Conservation (phyloP, 2,329 filamentous ascomycete genomes). For the Sordariomycetes sp. region DNA sequence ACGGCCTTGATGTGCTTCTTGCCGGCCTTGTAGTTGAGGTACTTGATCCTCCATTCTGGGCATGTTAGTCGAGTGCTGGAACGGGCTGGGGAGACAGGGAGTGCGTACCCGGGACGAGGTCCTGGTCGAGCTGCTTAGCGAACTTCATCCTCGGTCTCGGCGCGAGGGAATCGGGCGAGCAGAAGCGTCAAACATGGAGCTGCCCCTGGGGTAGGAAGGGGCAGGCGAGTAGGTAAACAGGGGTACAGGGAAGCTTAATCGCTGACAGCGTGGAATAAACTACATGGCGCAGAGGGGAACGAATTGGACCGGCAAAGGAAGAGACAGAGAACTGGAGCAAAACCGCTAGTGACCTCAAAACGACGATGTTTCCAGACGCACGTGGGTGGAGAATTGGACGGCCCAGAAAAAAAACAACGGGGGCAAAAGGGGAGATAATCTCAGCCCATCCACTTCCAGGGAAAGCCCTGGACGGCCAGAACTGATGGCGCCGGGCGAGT, state of each 20-base stretch:
- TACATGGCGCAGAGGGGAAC: not conserved
- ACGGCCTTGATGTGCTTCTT: conserved; percentile 92
- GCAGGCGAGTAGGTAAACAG: not conserved
- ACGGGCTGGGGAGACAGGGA: not conserved
- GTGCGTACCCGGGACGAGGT: conserved; percentile 65
- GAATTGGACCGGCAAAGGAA: too few relatives aligned
- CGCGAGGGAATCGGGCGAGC: not conserved
- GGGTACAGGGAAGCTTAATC: not conserved
- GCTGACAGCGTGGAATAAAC: not conserved
- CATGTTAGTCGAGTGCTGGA: not conserved
- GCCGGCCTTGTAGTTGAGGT: conserved; percentile 88
- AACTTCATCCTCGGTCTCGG: conserved; percentile 47
- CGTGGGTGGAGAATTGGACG: too few relatives aligned
- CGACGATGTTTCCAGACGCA: too few relatives aligned
- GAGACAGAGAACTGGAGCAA: too few relatives aligned
- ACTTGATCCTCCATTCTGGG: conserved; percentile 82
- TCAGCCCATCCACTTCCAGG: too few relatives aligned
- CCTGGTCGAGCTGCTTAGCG: conserved; percentile 71
- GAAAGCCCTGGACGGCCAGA: too few relatives aligned
- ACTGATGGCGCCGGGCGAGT: too few relatives aligned
- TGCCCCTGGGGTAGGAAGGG: not conserved
- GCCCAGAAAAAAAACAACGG: not conserved
- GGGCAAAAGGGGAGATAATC: not conserved
- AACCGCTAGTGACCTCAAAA: not conserved
- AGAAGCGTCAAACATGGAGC: not conserved